phyloP scores from a whole-genome alignment of 805 yeast species.

The Ogataea salicorniae region DNA sequence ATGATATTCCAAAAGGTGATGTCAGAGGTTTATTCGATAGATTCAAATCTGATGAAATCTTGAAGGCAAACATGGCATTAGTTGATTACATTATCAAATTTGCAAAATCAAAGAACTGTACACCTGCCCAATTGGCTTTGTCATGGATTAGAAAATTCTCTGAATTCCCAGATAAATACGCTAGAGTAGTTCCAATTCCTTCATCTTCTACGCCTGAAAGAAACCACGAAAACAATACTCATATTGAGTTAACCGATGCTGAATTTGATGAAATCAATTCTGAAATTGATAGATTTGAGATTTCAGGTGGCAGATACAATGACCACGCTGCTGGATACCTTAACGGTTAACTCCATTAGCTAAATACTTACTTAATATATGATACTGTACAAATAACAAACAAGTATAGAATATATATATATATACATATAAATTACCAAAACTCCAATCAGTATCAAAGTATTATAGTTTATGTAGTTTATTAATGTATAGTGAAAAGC shows the following conservation, averaged over 20 bases:
- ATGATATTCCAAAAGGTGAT: conserved; percentile 54
- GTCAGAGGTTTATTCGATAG: conserved; percentile 47
- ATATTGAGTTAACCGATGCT: conserved; percentile 43
- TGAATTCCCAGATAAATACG: conserved; percentile 33
- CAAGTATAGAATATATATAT: too few relatives aligned
- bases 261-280: conserved; percentile 52
- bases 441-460: too few relatives aligned
- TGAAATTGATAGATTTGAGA: conserved; percentile 37
- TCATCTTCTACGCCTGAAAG: conserved; percentile 59
- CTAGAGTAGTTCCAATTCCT: conserved; percentile 74
- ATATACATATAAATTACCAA: too few relatives aligned
- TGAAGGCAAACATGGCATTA: conserved; percentile 45
- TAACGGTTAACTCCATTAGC: not conserved
- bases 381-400: too few relatives aligned
- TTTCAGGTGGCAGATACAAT: conserved; percentile 41
- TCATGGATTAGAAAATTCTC: conserved; percentile 54
- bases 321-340: conserved; percentile 1
- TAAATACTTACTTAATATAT: too few relatives aligned
- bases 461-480: too few relatives aligned
- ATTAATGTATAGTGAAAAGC: too few relatives aligned
- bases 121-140: conserved; percentile 65
- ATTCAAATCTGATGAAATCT: conserved; percentile 49
- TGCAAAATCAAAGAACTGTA: conserved; percentile 41
- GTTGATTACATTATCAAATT: conserved; percentile 45
- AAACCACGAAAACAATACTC: conserved; percentile 54